A percentile compares a stretch with the other conserved stretches of the same genome.
phyloP scores from a whole-genome alignment of 331 rosid species.

The Phaseolus coccineus region DNA sequence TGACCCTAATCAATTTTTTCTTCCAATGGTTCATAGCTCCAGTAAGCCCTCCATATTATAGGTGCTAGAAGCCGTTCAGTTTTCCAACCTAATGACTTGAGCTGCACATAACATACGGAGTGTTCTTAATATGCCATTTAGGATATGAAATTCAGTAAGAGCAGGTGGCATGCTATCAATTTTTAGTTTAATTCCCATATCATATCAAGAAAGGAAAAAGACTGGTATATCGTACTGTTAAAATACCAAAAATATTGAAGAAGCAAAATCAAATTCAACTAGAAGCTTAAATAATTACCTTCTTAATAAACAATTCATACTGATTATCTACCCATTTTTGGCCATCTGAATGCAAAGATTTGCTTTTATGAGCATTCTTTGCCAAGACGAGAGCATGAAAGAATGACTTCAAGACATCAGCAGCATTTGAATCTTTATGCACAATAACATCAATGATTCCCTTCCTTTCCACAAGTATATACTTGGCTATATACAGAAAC shows the following conservation, averaged over 20 bases:
- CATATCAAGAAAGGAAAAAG: slow-evolving; percentile 10
- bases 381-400: slow-evolving; percentile 76
- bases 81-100: slow-evolving; percentile 85
- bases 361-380: slow-evolving; percentile 49
- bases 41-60: slow-evolving; percentile 83
- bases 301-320: slow-evolving; percentile 64
- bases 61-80: slow-evolving; percentile 85
- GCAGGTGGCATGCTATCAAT: slow-evolving; percentile 5
- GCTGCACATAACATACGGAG: slow-evolving; percentile 55
- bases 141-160: slow-evolving; percentile 30
- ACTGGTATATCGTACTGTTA: not conserved
- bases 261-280: slow-evolving; percentile 18
- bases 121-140: slow-evolving; percentile 20
- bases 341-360: slow-evolving; percentile 69
- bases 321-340: slow-evolving; percentile 82
- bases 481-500: slow-evolving; percentile 66
- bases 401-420: slow-evolving; percentile 72
- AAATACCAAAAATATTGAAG: not conserved
- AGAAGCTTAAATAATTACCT: slow-evolving; percentile 60
- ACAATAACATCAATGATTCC: slow-evolving; percentile 63
- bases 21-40: slow-evolving; percentile 63
- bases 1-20: slow-evolving; percentile 69
- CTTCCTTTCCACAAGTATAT: slow-evolving; percentile 78
- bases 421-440: slow-evolving; percentile 82
- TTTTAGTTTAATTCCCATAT: slow-evolving; percentile 15